Base-by-base conservation (phyloP, 2,329 filamentous ascomycete genomes). In the Penicillium corylophilum region DNA sequence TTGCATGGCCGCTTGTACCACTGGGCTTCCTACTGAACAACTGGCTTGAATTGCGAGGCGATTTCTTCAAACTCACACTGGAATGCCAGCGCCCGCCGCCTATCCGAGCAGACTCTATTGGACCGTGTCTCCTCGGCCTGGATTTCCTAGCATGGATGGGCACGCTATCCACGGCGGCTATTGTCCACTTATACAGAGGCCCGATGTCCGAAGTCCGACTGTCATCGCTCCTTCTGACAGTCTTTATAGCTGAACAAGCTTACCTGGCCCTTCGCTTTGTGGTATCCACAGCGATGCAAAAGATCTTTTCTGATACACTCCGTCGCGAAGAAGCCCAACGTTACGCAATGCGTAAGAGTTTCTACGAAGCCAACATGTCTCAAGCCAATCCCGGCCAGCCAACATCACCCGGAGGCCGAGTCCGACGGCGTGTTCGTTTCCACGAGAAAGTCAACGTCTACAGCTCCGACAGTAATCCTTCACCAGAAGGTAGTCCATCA, bases 121-220 rank as follows among this genome's bases (percentile, higher is more conserved):
- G 94, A 0, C 92, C 94, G 0, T 97, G 91, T 88, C 78, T 97
- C 12, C 83, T 91, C 59, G 86, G 89, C 1, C 79, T 99, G 2
- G 87, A 86, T 15, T 95, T 97, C 69, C 77, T 97, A n/a, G 88
- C 90, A 3, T 97, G 94, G 94, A 78, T 96, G 22, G 94, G 94
- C 36, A 94, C 88, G 60, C 77, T 97, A 53, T 95, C 91, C 5
- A 91, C 88, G 49, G 85, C 91, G 0, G 90, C 92, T 0, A 83
- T 97, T 43, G 88, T 96, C 0, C 96, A 91, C 70, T 81, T 97
- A 50, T 96, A 96, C 77, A 86, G 83, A 36, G 81, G 86, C 49
- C 79, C 81, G 1, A 74, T 86, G 36, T 82, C 81, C 45, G 81
- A 85, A 44, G 86, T 96, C 62, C 84, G 83, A 45, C 83, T 79